Conservation (phyloP, 2,329 filamentous ascomycete species). For the Colletotrichum zoysiae region DNA sequence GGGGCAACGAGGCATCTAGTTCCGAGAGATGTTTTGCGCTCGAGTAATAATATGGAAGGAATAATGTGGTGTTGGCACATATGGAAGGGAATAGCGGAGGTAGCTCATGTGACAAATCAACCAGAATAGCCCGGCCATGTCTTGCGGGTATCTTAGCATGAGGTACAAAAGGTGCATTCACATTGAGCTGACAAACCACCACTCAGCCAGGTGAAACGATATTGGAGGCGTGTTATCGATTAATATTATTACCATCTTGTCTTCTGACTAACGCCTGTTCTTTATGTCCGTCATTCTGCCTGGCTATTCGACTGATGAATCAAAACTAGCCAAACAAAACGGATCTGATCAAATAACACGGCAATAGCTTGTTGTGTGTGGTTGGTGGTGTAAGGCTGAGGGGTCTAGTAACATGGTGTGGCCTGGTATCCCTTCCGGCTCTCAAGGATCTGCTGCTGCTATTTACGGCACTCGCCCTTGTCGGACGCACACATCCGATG, state of each 20-base stretch:
- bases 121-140: too few relatives aligned
- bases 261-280: background rate
- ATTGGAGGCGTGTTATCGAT: background rate
- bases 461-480: conserved; percentile 20
- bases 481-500: conserved; percentile 5
- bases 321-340: background rate
- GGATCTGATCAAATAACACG: too few relatives aligned
- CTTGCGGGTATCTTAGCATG: background rate
- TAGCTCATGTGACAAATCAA: background rate
- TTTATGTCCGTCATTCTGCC: background rate
- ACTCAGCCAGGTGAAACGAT: background rate
- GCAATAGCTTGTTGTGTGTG: background rate
- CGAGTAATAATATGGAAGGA: background rate
- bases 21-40: conserved; percentile 10
- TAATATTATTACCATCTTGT: background rate
- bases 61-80: too few relatives aligned
- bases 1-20: conserved; percentile 7
- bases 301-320: too few relatives aligned
- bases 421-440: background rate
- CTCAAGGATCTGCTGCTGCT: conserved; percentile 1
- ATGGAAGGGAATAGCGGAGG: background rate
- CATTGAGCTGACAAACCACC: background rate
- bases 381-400: background rate
- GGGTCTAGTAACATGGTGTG: background rate
- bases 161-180: background rate